A percentile compares a stretch with the other conserved stretches of the same genome.
Conservation (phyloP, 2,329 filamentous ascomycete species). For the Sporothrix inflata region DNA sequence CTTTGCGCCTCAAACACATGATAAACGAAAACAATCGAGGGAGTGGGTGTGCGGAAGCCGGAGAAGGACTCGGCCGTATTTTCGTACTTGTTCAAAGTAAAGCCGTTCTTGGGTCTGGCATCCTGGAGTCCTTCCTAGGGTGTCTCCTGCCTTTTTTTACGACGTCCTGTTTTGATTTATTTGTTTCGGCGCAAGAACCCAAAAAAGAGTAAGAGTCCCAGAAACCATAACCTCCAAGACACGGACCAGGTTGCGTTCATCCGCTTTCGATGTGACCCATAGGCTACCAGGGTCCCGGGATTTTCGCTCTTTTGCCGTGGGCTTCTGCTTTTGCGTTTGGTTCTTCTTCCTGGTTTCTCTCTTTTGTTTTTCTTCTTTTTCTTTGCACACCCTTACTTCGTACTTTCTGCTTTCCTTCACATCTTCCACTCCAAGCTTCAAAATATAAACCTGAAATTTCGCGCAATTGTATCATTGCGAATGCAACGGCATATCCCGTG, state of each 20-base stretch:
- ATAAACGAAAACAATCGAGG: neutral
- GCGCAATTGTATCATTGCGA: too few species aligned
- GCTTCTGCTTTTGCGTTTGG: neutral
- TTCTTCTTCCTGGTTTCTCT: neutral
- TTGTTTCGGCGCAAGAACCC: conserved; percentile 14
- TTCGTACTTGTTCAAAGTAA: neutral
- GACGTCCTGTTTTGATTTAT: neutral
- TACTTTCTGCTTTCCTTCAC: too few species aligned
- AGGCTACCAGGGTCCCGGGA: neutral
- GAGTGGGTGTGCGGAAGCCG: neutral
- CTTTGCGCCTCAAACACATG: neutral
- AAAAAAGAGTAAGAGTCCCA: neutral
- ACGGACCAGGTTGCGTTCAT: conserved; percentile 16
- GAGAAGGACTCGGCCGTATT: conserved; percentile 8
- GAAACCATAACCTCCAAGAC: neutral
- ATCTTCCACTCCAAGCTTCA: too few species aligned
- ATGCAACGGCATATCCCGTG: neutral
- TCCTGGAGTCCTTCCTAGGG: neutral
- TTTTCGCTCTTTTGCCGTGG: neutral
- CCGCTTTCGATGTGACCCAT: conserved; percentile 1
- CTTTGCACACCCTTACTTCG: neutral
- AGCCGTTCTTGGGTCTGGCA: neutral
- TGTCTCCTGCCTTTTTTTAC: neutral
- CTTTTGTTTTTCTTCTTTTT: neutral
- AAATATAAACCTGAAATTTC: too few species aligned